Conservation (phyloP, 1,284 basidiomycete genomes). For the Tetrapyrgos nigripes region DNA sequence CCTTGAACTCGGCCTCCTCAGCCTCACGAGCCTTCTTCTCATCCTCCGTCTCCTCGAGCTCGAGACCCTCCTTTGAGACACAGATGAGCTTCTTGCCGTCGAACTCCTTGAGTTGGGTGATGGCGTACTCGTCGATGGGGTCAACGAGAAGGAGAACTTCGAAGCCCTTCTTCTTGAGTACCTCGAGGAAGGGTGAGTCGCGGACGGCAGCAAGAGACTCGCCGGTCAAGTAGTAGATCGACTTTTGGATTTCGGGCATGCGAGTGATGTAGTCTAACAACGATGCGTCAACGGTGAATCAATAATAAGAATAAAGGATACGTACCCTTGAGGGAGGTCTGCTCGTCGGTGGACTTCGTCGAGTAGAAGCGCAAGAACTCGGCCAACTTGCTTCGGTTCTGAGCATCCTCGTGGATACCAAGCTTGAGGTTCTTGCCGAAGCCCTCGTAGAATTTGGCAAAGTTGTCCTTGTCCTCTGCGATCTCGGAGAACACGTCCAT, state of each 20-base stretch:
- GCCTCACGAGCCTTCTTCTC: constrained; percentile 95
- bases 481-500: constrained; percentile 96
- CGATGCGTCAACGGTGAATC: constrained; percentile 7
- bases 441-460: constrained; percentile 94
- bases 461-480: constrained; percentile 99
- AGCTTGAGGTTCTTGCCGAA: constrained; percentile 99
- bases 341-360: constrained; percentile 94
- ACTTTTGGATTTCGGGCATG: constrained; percentile 99
- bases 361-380: constrained; percentile 99
- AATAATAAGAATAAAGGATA: background rate
- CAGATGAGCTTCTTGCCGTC: constrained; percentile 98
- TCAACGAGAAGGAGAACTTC: constrained; percentile 98
- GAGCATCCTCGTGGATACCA: constrained; percentile 98
- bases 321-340: constrained; percentile 90
- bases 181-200: constrained; percentile 99
- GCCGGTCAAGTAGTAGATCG: constrained; percentile 99
- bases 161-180: constrained; percentile 99
- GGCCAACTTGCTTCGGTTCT: constrained; percentile 99
- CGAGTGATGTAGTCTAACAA: constrained; percentile 95
- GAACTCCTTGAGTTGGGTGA: constrained; percentile 99
- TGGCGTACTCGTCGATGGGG: constrained; percentile 98
- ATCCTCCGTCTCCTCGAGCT: constrained; percentile 98
- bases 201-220: constrained; percentile 92
- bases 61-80: constrained; percentile 98
- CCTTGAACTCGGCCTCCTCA: constrained; percentile 86